These are phyloP conservation scores for Fonsecaea multimorphosa DNA, from an alignment of 2,329 filamentous ascomycete species.

Conservation along the genomic window DNA sequence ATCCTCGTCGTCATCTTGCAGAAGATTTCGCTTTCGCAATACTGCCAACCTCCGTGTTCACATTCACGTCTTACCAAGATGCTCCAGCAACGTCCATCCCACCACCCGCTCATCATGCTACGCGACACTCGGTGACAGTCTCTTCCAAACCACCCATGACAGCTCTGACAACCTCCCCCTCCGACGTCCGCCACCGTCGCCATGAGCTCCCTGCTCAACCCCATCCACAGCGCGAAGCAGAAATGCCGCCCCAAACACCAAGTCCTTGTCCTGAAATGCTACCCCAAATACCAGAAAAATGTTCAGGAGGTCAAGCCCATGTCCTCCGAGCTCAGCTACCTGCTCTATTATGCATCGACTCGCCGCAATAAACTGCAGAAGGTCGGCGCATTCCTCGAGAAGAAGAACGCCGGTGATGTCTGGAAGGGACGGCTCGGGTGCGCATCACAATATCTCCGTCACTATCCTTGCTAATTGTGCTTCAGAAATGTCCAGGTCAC, in stretches of 20 bases:
- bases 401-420: conserved; percentile 89
- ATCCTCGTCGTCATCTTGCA: conserved; percentile 21
- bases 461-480: conserved; percentile 21
- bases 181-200: conserved; percentile 19
- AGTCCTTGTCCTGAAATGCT: conserved; percentile 94
- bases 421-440: conserved; percentile 87
- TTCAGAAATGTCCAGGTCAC: conserved; percentile 89
- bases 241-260: conserved; percentile 89
- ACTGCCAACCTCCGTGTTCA: not conserved
- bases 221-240: conserved; percentile 65
- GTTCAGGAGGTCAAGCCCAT: conserved; percentile 94
- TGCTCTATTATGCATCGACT: conserved; percentile 95
- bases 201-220: conserved; percentile 39
- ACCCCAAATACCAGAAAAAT: conserved; percentile 89
- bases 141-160: conserved; percentile 17
- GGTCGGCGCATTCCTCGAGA: conserved; percentile 91
- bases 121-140: conserved; percentile 10
- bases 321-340: conserved; percentile 93
- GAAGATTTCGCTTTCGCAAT: conserved; percentile 10
- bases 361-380: conserved; percentile 95
- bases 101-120: conserved; percentile 6
- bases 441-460: conserved; percentile 40
- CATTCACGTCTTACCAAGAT: conserved; percentile 14
- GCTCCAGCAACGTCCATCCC: conserved; percentile 12
- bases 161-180: conserved; percentile 17